A percentile compares a stretch with the other conserved stretches of the same genome.
These are phyloP conservation scores for Diplocarpon rosae DNA, from an alignment of 2,329 filamentous ascomycete species.

Conservation along the genomic window DNA sequence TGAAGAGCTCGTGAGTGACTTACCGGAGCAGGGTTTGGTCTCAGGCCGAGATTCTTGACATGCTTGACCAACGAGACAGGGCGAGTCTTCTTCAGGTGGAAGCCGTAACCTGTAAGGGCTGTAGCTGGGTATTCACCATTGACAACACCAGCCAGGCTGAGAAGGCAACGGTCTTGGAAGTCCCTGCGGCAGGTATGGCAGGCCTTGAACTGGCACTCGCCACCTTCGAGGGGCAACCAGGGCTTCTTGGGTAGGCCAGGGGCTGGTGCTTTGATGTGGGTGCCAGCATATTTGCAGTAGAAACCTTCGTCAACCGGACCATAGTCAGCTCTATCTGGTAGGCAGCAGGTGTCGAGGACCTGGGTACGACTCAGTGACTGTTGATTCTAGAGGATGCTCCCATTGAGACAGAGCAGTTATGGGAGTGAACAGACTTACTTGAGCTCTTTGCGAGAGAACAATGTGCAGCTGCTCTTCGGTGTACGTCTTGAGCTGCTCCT, in stretches of 20 bases:
- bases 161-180: conserved; percentile 33
- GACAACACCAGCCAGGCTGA: conserved; percentile 40
- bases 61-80: conserved; percentile 27
- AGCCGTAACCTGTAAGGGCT: conserved; percentile 41
- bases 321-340: not conserved
- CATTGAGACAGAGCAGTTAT: not conserved
- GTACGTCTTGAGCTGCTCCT: conserved; percentile 35
- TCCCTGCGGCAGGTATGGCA: conserved; percentile 39
- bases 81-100: conserved; percentile 33
- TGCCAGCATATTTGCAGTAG: not conserved
- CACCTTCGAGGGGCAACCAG: conserved; percentile 30
- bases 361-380: not conserved
- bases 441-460: conserved; percentile 39
- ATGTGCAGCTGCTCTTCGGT: conserved; percentile 35
- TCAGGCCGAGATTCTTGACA: conserved; percentile 23
- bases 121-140: conserved; percentile 39
- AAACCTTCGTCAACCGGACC: not conserved
- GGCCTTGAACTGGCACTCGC: conserved; percentile 39
- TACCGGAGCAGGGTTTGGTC: conserved; percentile 15
- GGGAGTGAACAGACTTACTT: conserved; percentile 29
- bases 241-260: conserved; percentile 14
- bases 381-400: not conserved
- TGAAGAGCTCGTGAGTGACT: not conserved
- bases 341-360: not conserved
- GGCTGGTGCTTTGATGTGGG: not conserved